Base-by-base conservation (phyloP, 2,329 filamentous ascomycete species). In the Tolypocladium amazonense region DNA sequence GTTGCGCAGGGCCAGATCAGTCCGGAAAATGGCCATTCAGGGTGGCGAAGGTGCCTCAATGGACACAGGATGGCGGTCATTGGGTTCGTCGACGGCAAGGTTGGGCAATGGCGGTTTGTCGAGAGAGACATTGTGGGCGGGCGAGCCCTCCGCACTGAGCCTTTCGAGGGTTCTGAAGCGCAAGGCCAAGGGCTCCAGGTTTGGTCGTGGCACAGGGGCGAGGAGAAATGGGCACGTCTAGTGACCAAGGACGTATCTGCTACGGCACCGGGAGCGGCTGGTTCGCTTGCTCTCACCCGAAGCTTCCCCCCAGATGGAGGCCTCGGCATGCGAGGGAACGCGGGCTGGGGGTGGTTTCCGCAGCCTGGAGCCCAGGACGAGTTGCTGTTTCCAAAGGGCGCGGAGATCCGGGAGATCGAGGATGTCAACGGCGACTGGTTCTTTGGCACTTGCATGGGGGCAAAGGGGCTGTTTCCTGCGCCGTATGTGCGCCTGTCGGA, bases 401-500 rank as follows among this genome's bases (percentile, higher is more conserved):
- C 92, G 0, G 89, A 94, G 72, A 83, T 97, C 18, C 81, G 81
- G 8, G 93, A 97, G 75, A 85, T 88, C 43, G 88, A 93, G 70
- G 89, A 94, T 71, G 85, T 95, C 56, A 96, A 96, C 71, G 89
- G 88, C 23, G 92, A 96, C 71, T 97, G 92, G 92, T 92, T 83
- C 68, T 88, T 88, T 75, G 93, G 93, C 0, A 85, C 86, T 35
- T 97, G 96, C 77, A 92, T 91, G 75, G 92, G 91, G 0, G 77
- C 76, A 30, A 86, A 84, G 66, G 92, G 91, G 0, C 67, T 97
- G 64, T 95, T 97, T 69, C 92, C 92, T 5, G 86, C 87, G 8
- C 82, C 84, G 9, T 93, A 93, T 78, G 89, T 92, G 33, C 77
- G 77, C 64, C 68, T 85, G 39, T 33, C 37, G 55, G 60, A 58